phyloP scores from a whole-genome alignment of 345 rosid species.

The Sisymbrium altissimum region DNA sequence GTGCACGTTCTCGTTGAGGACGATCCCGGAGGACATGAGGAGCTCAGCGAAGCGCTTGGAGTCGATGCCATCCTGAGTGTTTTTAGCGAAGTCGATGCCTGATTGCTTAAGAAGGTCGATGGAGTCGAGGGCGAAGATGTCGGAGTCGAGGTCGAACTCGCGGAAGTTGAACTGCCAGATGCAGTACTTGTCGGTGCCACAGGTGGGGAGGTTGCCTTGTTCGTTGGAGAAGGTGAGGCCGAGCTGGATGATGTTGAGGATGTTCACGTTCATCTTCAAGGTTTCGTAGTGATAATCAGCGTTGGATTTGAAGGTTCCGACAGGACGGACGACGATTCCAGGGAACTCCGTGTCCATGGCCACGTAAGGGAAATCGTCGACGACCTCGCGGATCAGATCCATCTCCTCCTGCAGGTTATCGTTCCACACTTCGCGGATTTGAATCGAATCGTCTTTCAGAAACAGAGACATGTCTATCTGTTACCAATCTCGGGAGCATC shows the following conservation, averaged over 20 bases:
- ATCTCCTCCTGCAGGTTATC: conserved; percentile 67
- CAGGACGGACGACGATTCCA: conserved; percentile 66
- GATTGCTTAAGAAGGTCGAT: conserved; percentile 72
- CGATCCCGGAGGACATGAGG: conserved; percentile 82
- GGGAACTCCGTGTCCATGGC: conserved; percentile 98
- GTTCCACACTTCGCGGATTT: conserved; percentile 84
- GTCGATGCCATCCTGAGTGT: conserved; percentile 64
- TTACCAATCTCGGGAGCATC: conserved; percentile 12
- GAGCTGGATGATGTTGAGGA: conserved; percentile 75
- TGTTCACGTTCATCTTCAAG: conserved; percentile 69
- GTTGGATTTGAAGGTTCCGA: conserved; percentile 67
- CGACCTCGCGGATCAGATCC: conserved; percentile 55
- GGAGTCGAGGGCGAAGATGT: conserved; percentile 68
- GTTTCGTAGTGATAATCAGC: conserved; percentile 71
- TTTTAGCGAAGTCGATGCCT: conserved; percentile 67
- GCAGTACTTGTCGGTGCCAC: conserved; percentile 71
- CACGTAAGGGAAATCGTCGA: conserved; percentile 67
- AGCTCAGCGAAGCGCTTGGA: conserved; percentile 67
- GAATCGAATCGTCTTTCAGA: conserved; percentile 67
- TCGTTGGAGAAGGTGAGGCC: conserved; percentile 87
- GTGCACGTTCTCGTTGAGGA: conserved; percentile 65
- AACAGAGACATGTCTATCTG: conserved; percentile 58
- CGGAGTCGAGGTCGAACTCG: conserved; percentile 57
- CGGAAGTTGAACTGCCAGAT: conserved; percentile 92
- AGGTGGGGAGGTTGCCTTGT: conserved; percentile 70